These are phyloP conservation scores for Stagonosporopsis tanaceti DNA, from an alignment of 2,329 filamentous ascomycete genomes.

Conservation along the genomic window DNA sequence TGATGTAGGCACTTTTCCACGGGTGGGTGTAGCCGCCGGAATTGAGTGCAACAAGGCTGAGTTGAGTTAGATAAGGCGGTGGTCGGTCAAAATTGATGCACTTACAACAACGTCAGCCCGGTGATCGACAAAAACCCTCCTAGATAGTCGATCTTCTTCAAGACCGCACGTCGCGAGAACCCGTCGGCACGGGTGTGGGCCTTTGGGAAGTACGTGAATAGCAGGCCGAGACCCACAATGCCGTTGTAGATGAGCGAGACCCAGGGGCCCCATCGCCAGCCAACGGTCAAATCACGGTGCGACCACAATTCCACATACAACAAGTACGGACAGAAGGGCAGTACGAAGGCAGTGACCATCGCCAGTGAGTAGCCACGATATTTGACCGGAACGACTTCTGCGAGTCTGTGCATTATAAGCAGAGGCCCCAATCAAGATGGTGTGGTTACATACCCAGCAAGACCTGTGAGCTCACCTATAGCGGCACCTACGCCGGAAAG, in stretches of 20 bases:
- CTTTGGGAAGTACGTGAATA: conserved; percentile 44
- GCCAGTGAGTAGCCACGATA: conserved; percentile 46
- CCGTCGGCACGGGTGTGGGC: conserved; percentile 44
- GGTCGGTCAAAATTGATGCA: background rate
- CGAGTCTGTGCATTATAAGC: conserved; percentile 32
- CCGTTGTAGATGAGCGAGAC: conserved; percentile 44
- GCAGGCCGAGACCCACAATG: conserved; percentile 39
- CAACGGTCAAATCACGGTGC: conserved; percentile 30
- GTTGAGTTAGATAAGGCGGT: conserved; percentile 1
- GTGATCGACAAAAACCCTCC: conserved; percentile 42
- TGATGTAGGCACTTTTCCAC: conserved; percentile 50
- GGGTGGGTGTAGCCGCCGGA: conserved; percentile 51
- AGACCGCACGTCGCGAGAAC: conserved; percentile 37
- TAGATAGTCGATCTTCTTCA: conserved; percentile 45
- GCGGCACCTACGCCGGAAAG: conserved; percentile 46
- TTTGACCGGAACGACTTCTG: conserved; percentile 45
- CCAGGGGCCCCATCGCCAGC: conserved; percentile 50
- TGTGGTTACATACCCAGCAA: conserved; percentile 40
- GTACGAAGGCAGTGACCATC: conserved; percentile 44
- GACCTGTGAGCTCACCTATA: conserved; percentile 45
- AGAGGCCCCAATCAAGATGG: no score
- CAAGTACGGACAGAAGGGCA: conserved; percentile 48
- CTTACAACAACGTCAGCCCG: conserved; percentile 46
- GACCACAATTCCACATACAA: conserved; percentile 44
- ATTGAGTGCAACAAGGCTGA: conserved; percentile 51